Conservation (phyloP, 2,329 filamentous ascomycete genomes). For the Alternaria triticina region DNA sequence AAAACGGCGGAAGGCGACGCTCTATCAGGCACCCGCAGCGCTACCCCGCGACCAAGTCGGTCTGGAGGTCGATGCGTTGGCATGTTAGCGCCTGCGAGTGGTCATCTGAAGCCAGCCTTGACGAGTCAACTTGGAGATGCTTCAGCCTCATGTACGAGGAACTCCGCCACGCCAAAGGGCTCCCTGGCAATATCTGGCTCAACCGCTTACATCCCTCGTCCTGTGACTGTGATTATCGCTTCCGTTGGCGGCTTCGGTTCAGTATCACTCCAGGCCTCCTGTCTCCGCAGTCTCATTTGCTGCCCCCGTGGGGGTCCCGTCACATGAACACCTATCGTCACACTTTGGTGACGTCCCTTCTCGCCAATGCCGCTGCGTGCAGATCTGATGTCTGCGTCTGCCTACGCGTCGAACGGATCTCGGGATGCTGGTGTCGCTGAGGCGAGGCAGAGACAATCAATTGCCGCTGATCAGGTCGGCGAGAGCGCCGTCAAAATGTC, state of each 20-base stretch:
- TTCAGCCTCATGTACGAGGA: conserved; percentile 46
- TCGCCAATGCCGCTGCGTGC: conserved; percentile 20
- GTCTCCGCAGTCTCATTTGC: conserved; percentile 34
- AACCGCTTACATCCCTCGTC: conserved; percentile 25
- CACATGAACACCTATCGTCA: conserved; percentile 27
- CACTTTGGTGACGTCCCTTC: conserved; percentile 20
- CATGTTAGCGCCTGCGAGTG: conserved; percentile 44
- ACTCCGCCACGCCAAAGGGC: conserved; percentile 41
- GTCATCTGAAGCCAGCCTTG: conserved; percentile 45
- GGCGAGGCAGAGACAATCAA: conserved; percentile 8
- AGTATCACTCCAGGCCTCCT: conserved; percentile 31
- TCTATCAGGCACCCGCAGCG: conserved; percentile 45
- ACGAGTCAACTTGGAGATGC: conserved; percentile 34
- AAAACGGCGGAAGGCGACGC: conserved; percentile 26
- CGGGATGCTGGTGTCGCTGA: conserved; percentile 4
- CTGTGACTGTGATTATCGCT: conserved; percentile 39
- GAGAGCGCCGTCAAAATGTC: conserved; percentile 14
- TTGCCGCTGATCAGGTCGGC: conserved; percentile 17
- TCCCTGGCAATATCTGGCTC: conserved; percentile 48
- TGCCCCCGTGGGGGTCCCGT: conserved; percentile 35
- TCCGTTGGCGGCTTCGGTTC: conserved; percentile 14
- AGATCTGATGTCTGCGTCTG: conserved; percentile 21
- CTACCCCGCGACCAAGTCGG: conserved; percentile 41
- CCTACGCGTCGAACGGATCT: conserved; percentile 11
- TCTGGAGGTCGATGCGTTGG: conserved; percentile 48